Percentiles rank a stretch among this genome's conserved stretches.
These are phyloP conservation scores for Penicillium rolfsii DNA, from an alignment of 2,329 filamentous ascomycete genomes.

Conservation along the genomic window DNA sequence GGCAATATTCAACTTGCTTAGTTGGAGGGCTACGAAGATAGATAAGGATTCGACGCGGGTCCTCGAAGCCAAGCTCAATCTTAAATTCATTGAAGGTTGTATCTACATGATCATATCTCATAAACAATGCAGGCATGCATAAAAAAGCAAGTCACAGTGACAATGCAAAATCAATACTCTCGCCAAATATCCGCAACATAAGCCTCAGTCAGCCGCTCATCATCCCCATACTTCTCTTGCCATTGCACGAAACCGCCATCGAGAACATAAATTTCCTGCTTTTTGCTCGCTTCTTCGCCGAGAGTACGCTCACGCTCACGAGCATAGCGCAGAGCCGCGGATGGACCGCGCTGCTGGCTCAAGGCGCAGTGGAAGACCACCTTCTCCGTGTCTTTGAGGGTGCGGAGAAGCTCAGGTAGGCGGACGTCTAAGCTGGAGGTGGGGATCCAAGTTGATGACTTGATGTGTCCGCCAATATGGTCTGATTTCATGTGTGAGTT, in stretches of 20 bases:
- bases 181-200: slow-evolving; percentile 86
- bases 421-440: slow-evolving; percentile 71
- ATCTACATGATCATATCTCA: slow-evolving; percentile 22
- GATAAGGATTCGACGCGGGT: no score
- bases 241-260: slow-evolving; percentile 84
- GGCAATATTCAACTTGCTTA: no score
- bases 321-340: slow-evolving; percentile 75
- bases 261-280: slow-evolving; percentile 78
- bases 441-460: slow-evolving; percentile 74
- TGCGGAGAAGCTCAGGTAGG: slow-evolving; percentile 80
- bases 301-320: slow-evolving; percentile 63
- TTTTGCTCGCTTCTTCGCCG: slow-evolving; percentile 45
- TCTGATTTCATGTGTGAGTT: slow-evolving; percentile 55
- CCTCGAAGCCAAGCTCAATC: neutral
- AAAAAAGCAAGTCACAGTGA: neutral
- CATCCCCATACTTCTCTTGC: slow-evolving; percentile 79
- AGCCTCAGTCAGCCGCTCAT: slow-evolving; percentile 78
- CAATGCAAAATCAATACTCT: slow-evolving; percentile 43
- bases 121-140: slow-evolving; percentile 4
- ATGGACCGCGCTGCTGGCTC: slow-evolving; percentile 86
- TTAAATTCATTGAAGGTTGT: no score
- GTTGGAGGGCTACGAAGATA: no score
- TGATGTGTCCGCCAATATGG: slow-evolving; percentile 88
- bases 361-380: slow-evolving; percentile 95
- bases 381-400: slow-evolving; percentile 73